These are phyloP conservation scores for Grosmannia serpens DNA, from an alignment of 2,329 filamentous ascomycete species.

Conservation along the genomic window DNA sequence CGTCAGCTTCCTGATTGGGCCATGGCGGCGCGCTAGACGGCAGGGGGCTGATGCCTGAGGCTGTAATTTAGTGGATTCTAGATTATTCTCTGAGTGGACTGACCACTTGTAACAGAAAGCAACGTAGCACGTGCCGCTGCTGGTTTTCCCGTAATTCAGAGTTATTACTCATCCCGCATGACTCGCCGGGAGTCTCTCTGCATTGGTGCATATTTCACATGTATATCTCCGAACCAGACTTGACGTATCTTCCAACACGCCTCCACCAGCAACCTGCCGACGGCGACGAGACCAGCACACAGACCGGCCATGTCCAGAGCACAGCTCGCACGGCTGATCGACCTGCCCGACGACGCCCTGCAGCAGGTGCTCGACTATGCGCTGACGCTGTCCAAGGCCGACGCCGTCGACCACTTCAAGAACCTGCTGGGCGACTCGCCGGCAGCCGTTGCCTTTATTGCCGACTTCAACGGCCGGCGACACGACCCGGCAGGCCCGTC, in stretches of 20 bases:
- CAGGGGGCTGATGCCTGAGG: not conserved
- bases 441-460: slow-evolving; percentile 63
- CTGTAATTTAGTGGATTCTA: not conserved
- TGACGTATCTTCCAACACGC: too few species aligned
- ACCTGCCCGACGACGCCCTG: slow-evolving; percentile 74
- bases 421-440: slow-evolving; percentile 82
- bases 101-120: not conserved
- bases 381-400: slow-evolving; percentile 60
- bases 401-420: slow-evolving; percentile 73
- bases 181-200: too few species aligned
- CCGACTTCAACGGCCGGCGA: slow-evolving; percentile 64
- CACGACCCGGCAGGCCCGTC: slow-evolving; percentile 25
- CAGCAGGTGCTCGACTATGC: slow-evolving; percentile 78
- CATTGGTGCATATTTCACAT: not conserved
- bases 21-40: not conserved
- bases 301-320: slow-evolving; percentile 37
- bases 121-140: too few species aligned
- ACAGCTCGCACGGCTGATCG: slow-evolving; percentile 69
- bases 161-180: too few species aligned
- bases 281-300: not conserved
- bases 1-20: slow-evolving; percentile 7
- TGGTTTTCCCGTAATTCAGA: too few species aligned
- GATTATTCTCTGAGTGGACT: too few species aligned
- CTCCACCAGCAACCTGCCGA: not conserved
- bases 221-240: not conserved